Conservation (phyloP, 1,284 basidiomycete genomes). For the Pseudozyma sp. region DNA sequence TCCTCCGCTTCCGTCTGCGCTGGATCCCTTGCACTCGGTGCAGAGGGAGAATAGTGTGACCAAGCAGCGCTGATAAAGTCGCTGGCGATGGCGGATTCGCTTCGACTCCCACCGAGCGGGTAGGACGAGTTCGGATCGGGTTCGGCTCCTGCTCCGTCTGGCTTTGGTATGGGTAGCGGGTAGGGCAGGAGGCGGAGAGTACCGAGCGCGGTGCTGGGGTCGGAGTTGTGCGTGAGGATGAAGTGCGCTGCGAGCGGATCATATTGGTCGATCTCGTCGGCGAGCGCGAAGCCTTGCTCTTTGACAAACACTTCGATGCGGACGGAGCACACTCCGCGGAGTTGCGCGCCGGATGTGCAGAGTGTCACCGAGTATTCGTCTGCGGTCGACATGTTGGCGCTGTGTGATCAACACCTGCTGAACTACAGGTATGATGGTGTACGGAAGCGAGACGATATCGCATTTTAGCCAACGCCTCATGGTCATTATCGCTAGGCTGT, state of each 20-base stretch:
- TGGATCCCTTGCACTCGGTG: conserved; percentile 15
- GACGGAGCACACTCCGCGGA: conserved; percentile 39
- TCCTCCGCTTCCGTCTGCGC: conserved; percentile 34
- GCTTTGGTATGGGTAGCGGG: conserved; percentile 40
- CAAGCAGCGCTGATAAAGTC: conserved; percentile 42
- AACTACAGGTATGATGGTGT: no score
- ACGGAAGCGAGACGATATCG: no score
- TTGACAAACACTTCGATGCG: conserved; percentile 56
- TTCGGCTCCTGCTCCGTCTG: conserved; percentile 22
- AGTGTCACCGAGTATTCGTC: conserved; percentile 30
- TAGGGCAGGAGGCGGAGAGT: conserved; percentile 42
- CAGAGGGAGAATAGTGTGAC: conserved; percentile 6
- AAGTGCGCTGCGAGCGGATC: conserved; percentile 51
- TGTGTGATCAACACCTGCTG: not conserved
- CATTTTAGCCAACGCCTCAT: not conserved
- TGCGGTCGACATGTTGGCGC: conserved; percentile 8
- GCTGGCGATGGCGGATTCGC: conserved; percentile 29
- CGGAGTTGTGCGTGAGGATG: conserved; percentile 14
- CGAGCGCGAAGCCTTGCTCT: conserved; percentile 55
- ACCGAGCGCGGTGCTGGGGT: conserved; percentile 18
- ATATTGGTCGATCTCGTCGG: conserved; percentile 63
- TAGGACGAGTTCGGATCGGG: conserved; percentile 20
- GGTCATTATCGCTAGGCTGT: not conserved
- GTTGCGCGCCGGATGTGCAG: conserved; percentile 35
- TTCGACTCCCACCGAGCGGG: conserved; percentile 37